Evolutionary conservation across 2,329 filamentous ascomycete species (phyloP), one percentile per base, ranked within the genome.

Genomic region (Fulvia fulva): DNA sequence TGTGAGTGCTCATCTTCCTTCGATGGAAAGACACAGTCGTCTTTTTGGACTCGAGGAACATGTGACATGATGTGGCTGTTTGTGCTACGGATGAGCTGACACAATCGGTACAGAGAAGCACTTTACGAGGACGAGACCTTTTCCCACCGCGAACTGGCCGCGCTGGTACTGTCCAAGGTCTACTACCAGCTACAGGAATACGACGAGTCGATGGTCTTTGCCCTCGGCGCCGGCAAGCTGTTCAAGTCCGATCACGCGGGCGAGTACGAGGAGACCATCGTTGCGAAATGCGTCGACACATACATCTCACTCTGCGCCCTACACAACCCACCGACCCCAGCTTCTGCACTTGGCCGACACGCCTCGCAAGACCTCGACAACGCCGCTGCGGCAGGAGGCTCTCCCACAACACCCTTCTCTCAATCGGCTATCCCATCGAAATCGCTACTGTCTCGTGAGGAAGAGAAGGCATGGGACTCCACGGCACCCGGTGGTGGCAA

Each of bases 111-210:
- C 72, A 97, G 93, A 78, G 94, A 99, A 83, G 90, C 91, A 56
- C 85, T 99, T 52, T 99, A 96, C 77, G 94, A 99, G 82, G 93
- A 99, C 78, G 91, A 96, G 70, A 83, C 85, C 60, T 99, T 99
- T 71, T 89, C 92, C 51, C 89, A 99, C 75, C 90, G 93, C 71
- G 90, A 94, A 74, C 87, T 99, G 57, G 94, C 94, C 56, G 94
- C 94, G 55, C 83, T 99, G 51, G 91, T 99, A 55, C 89, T 96
- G 45, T 89, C 94, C 68, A 99, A 99, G 82, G 91, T 97, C 67
- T 99, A 97, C 80, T 99, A 97, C 74, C 94, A 99, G 74, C 86
- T 99, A 54, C 91, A 97, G 77, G 94, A 94, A 75, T 99, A 99
- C 80, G 94, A 97, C 74, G 94, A 99, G 80, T 97, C 93, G 77